A percentile compares a stretch with the other conserved stretches of the same genome.
Evolutionary conservation across 805 yeast genomes (phyloP).

Genomic region (Kodamaea hsintzibuensis): DNA sequence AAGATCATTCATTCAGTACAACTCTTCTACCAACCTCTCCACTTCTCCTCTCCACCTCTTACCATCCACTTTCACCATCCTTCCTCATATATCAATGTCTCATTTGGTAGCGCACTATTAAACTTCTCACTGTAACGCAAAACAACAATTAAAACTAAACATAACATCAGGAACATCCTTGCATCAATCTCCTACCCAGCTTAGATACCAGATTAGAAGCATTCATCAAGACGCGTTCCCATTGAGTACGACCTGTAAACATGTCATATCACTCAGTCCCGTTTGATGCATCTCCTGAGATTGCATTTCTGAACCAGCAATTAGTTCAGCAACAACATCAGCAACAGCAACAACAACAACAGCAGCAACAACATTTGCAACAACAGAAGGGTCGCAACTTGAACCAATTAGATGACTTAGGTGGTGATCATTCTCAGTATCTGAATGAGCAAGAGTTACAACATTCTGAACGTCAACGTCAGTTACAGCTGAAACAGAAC

Average conservation of each 20-base stretch:
- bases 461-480: slow-evolving; percentile 10
- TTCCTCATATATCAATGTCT: background rate
- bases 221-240: background rate
- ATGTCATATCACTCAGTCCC: slow-evolving; percentile 9
- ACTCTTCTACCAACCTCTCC: too few species aligned
- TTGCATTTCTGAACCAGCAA: slow-evolving; percentile 2
- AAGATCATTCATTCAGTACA: too few species aligned
- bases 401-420: background rate
- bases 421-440: background rate
- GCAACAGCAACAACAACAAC: slow-evolving; percentile 9
- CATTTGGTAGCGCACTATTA: background rate
- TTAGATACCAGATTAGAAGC: background rate
- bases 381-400: slow-evolving; percentile 2
- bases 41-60: background rate
- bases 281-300: slow-evolving; percentile 1
- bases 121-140: background rate
- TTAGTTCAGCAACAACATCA: slow-evolving; percentile 10
- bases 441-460: slow-evolving; percentile 6
- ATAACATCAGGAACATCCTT: slow-evolving; percentile 7
- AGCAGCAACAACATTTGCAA: slow-evolving; percentile 10
- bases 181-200: slow-evolving; percentile 2
- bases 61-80: background rate
- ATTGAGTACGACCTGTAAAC: background rate
- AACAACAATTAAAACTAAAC: slow-evolving; percentile 1
- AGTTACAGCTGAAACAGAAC: slow-evolving; percentile 7